Conservation (phyloP, 1,284 basidiomycete genomes). For the Gymnopus androsaceus region DNA sequence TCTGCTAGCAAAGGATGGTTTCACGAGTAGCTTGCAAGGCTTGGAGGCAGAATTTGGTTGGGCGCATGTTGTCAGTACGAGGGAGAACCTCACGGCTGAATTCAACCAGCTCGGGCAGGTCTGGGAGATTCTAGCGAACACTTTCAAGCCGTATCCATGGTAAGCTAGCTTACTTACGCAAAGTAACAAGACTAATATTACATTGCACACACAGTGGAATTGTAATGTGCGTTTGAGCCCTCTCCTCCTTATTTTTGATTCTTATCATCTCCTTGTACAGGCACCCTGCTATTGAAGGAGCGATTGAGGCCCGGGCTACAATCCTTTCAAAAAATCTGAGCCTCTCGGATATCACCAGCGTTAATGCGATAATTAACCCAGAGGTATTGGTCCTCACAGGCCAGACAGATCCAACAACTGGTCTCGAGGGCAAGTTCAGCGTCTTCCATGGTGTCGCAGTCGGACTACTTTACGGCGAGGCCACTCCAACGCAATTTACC, state of each 20-base stretch:
- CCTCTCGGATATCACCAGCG: slow-evolving; percentile 17
- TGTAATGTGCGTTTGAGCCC: not conserved
- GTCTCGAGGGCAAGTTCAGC: slow-evolving; percentile 26
- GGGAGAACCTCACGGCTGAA: slow-evolving; percentile 19
- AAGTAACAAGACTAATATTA: too few relatives aligned
- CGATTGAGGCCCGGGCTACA: slow-evolving; percentile 21
- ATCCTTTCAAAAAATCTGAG: slow-evolving; percentile 6
- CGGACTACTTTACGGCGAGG: slow-evolving; percentile 21
- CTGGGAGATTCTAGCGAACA: slow-evolving; percentile 24
- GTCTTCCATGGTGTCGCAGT: slow-evolving; percentile 24
- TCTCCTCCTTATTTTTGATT: not conserved
- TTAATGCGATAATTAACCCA: slow-evolving; percentile 21
- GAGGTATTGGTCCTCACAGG: slow-evolving; percentile 23
- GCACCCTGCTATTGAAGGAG: slow-evolving; percentile 25
- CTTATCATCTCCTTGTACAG: slow-evolving; percentile 13
- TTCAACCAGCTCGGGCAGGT: slow-evolving; percentile 15
- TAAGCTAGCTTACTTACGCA: too few relatives aligned
- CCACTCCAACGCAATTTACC: slow-evolving; percentile 22
- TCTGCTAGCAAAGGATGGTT: slow-evolving; percentile 22
- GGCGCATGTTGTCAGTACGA: slow-evolving; percentile 22
- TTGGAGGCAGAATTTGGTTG: slow-evolving; percentile 24
- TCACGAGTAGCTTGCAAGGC: slow-evolving; percentile 21
- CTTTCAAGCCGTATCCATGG: slow-evolving; percentile 27
- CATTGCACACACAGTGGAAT: too few relatives aligned
- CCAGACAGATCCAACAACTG: slow-evolving; percentile 23